Conservation (phyloP, 495 filamentous ascomycete species). For the Aspergillus wentii region DNA sequence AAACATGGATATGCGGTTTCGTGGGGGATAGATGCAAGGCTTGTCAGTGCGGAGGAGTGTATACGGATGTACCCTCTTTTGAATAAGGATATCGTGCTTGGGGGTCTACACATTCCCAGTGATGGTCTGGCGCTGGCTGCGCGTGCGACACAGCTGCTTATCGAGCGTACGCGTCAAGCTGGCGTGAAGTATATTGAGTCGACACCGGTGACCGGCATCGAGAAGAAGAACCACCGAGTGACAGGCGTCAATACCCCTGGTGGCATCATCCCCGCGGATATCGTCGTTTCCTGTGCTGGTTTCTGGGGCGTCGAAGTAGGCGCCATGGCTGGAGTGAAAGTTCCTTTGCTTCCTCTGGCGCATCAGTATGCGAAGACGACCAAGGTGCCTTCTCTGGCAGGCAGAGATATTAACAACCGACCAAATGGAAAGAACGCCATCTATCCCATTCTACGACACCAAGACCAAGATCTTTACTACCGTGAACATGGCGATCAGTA, state of each 20-base stretch:
- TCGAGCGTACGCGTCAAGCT: conserved; percentile 38
- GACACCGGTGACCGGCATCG: conserved; percentile 43
- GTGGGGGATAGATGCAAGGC: conserved; percentile 40
- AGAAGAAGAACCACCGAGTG: conserved; percentile 24
- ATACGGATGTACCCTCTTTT: conserved; percentile 36
- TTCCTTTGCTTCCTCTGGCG: conserved; percentile 45
- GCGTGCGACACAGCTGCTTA: conserved; percentile 43
- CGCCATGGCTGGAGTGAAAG: conserved; percentile 42
- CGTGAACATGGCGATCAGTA: conserved; percentile 48
- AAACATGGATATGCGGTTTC: conserved; percentile 45
- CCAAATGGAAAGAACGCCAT: conserved; percentile 35
- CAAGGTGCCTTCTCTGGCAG: conserved; percentile 24
- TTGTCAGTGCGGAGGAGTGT: conserved; percentile 41
- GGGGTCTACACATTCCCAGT: conserved; percentile 44
- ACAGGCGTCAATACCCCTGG: conserved; percentile 39
- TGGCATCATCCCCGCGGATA: conserved; percentile 39
- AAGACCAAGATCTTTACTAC: conserved; percentile 51
- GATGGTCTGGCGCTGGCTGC: conserved; percentile 48
- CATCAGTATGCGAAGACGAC: conserved; percentile 51
- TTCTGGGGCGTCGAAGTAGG: conserved; percentile 52
- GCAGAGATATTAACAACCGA: conserved; percentile 21
- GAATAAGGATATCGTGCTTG: conserved; percentile 39
- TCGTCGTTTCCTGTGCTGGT: conserved; percentile 47
- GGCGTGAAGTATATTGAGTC: conserved; percentile 42
- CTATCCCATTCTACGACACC: conserved; percentile 44